Conservation (phyloP, 2,329 filamentous ascomycete genomes). For the Juglanconis sp. region DNA sequence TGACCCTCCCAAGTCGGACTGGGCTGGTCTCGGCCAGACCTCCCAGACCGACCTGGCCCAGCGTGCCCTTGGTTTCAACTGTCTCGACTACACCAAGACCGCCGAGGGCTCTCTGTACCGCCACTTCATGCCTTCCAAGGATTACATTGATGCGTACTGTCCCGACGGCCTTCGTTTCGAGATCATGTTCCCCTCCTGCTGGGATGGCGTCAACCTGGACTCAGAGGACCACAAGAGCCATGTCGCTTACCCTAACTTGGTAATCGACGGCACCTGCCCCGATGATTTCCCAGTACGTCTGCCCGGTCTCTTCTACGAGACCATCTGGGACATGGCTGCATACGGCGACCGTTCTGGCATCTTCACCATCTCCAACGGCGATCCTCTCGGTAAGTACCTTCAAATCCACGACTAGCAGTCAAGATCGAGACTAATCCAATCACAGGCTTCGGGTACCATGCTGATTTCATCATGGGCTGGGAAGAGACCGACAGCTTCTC, state of each 20-base stretch:
- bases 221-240: slow-evolving; percentile 58
- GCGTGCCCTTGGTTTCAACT: slow-evolving; percentile 92
- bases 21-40: slow-evolving; percentile 62
- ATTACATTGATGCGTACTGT: slow-evolving; percentile 77
- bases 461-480: slow-evolving; percentile 80
- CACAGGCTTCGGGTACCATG: slow-evolving; percentile 71
- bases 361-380: slow-evolving; percentile 77
- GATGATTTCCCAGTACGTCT: slow-evolving; percentile 64
- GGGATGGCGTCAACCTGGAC: slow-evolving; percentile 67
- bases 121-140: slow-evolving; percentile 77
- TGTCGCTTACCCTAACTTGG: slow-evolving; percentile 73
- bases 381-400: slow-evolving; percentile 59
- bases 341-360: slow-evolving; percentile 62
- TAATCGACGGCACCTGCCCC: slow-evolving; percentile 76
- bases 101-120: slow-evolving; percentile 76
- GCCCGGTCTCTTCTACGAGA: slow-evolving; percentile 78
- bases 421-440: slow-evolving; percentile 14
- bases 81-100: slow-evolving; percentile 69
- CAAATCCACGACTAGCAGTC: not conserved
- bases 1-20: slow-evolving; percentile 65
- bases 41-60: slow-evolving; percentile 67
- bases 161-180: slow-evolving; percentile 78
- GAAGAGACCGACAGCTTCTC: slow-evolving; percentile 48
- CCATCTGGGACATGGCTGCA: slow-evolving; percentile 71
- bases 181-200: slow-evolving; percentile 86